Percentiles rank a stretch among this genome's conserved stretches.
Evolutionary conservation across 768 basidiomycete genomes (phyloP).

Genomic region (Heimioporus sp.): DNA sequence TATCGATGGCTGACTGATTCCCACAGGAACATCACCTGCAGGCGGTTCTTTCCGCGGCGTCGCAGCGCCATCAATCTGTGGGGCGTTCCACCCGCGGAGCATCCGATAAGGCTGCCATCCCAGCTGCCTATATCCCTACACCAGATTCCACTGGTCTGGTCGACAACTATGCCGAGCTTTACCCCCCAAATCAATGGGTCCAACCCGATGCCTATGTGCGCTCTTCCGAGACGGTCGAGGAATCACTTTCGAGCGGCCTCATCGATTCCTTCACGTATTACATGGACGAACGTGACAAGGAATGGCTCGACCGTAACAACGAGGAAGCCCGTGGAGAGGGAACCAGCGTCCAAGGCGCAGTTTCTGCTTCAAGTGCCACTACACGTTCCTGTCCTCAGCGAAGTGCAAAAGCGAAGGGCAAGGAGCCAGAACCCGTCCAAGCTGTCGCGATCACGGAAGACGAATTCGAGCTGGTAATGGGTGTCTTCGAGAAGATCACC

Average conservation of each 20-base stretch:
- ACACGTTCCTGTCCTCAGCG: slow-evolving; percentile 55
- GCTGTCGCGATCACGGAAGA: slow-evolving; percentile 79
- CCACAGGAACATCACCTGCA: slow-evolving; percentile 56
- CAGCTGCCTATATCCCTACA: slow-evolving; percentile 83
- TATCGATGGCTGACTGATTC: slow-evolving; percentile 56
- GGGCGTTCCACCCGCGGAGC: slow-evolving; percentile 37
- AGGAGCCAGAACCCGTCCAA: slow-evolving; percentile 69
- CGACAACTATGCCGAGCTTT: slow-evolving; percentile 56
- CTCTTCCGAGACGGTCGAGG: slow-evolving; percentile 86
- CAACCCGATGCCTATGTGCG: slow-evolving; percentile 68
- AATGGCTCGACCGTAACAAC: slow-evolving; percentile 93
- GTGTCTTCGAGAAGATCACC: slow-evolving; percentile 86
- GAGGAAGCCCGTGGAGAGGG: slow-evolving; percentile 84
- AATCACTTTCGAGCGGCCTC: slow-evolving; percentile 57
- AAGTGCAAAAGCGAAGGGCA: slow-evolving; percentile 81
- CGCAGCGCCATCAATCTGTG: slow-evolving; percentile 43
- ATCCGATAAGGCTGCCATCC: slow-evolving; percentile 33
- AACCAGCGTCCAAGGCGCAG: slow-evolving; percentile 70
- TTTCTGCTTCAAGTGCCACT: slow-evolving; percentile 48
- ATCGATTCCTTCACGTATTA: slow-evolving; percentile 81
- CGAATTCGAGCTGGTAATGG: slow-evolving; percentile 95
- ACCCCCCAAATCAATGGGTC: neutral
- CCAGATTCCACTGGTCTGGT: slow-evolving; percentile 85
- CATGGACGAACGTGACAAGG: slow-evolving; percentile 95
- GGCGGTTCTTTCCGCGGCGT: slow-evolving; percentile 54